A percentile compares a stretch with the other conserved stretches of the same genome.
Evolutionary conservation across 2,329 filamentous ascomycete genomes (phyloP).

Genomic region (Xylogone sp.): DNA sequence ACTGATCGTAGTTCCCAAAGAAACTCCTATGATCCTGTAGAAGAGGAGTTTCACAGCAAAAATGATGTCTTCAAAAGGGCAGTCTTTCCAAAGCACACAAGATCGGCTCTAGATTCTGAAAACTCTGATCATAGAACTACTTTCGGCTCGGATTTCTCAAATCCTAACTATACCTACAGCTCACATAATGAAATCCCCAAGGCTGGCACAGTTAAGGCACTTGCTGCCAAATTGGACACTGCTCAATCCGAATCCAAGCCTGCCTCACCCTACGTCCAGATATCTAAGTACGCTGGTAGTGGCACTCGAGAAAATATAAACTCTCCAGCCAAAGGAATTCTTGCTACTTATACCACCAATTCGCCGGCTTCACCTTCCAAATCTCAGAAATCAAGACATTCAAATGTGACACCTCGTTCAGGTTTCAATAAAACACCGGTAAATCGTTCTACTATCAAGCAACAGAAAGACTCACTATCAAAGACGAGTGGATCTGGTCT

Average conservation of each 20-base stretch:
- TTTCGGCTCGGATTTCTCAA: not conserved
- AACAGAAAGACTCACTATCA: constrained; percentile 10
- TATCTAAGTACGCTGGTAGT: constrained; percentile 1
- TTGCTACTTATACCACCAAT: constrained; percentile 25
- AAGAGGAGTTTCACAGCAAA: not conserved
- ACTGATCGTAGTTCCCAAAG: not conserved
- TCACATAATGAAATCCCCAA: not conserved
- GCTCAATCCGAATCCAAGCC: constrained; percentile 2
- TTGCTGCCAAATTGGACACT: constrained; percentile 24
- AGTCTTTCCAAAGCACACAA: not conserved
- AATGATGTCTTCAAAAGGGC: no score
- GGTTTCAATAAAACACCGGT: constrained; percentile 2
- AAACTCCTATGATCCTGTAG: constrained; percentile 1
- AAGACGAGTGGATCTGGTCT: not conserved
- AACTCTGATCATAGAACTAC: not conserved
- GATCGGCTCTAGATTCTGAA: not conserved
- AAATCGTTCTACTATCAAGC: constrained; percentile 20
- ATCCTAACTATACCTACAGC: not conserved
- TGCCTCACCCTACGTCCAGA: constrained; percentile 1
- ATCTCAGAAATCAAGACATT: constrained; percentile 18
- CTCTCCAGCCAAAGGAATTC: constrained; percentile 12
- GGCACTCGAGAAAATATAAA: constrained; percentile 1
- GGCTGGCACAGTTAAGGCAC: constrained; percentile 20
- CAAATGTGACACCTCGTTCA: constrained; percentile 13
- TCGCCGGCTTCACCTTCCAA: constrained; percentile 20